phyloP scores from a whole-genome alignment of 2,329 filamentous ascomycete genomes.

The Parasarocladium wereldwijsianum region DNA sequence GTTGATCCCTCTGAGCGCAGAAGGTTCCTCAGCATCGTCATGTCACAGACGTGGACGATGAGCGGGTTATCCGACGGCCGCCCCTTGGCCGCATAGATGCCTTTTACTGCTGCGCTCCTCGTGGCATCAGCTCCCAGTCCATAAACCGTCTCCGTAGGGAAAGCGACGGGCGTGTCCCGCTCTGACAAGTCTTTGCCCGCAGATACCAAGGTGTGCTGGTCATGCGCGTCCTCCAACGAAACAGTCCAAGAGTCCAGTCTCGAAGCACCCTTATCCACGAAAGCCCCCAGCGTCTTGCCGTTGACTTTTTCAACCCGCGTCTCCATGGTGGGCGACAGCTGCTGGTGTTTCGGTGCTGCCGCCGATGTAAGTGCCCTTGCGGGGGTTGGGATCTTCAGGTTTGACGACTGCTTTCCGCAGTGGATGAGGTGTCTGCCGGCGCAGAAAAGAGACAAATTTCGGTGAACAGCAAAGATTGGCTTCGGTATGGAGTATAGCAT shows the following conservation, averaged over 20 bases:
- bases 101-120: conserved; percentile 63
- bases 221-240: conserved; percentile 9
- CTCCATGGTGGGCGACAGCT: conserved; percentile 16
- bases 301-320: conserved; percentile 24
- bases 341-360: background rate
- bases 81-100: conserved; percentile 88
- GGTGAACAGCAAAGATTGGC: too few relatives aligned
- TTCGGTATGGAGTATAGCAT: too few relatives aligned
- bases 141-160: conserved; percentile 96
- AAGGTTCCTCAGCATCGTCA: conserved; percentile 57
- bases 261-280: conserved; percentile 13
- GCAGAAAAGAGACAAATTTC: too few relatives aligned
- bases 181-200: conserved; percentile 53
- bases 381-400: too few relatives aligned
- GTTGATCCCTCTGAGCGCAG: conserved; percentile 19
- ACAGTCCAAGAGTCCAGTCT: conserved; percentile 29
- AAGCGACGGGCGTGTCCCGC: conserved; percentile 68
- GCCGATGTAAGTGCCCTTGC: conserved; percentile 6
- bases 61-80: conserved; percentile 88
- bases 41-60: conserved; percentile 78
- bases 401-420: too few relatives aligned
- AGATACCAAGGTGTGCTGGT: conserved; percentile 16
- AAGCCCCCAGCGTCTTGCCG: conserved; percentile 18
- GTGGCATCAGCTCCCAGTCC: conserved; percentile 94
- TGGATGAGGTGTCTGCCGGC: too few relatives aligned